phyloP scores from a whole-genome alignment of 2,329 filamentous ascomycete species.

The Fonsecaea nubica region DNA sequence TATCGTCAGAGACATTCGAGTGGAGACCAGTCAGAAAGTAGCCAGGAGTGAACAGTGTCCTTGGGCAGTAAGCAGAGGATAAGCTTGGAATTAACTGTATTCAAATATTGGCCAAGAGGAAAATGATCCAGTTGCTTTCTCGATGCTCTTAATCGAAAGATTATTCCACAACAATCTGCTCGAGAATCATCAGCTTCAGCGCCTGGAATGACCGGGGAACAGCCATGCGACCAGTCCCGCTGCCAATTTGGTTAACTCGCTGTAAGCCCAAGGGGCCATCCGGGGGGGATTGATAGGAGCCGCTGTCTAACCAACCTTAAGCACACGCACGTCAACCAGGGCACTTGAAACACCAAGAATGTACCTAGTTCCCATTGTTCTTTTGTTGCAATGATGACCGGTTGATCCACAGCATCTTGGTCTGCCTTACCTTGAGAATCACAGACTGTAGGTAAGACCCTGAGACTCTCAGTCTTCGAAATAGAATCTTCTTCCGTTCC shows the following conservation, averaged over 20 bases:
- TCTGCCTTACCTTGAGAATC: constrained; percentile 3
- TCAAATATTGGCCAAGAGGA: not conserved
- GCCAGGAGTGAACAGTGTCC: constrained; percentile 3
- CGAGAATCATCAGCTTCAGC: not conserved
- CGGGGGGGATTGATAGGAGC: constrained; percentile 7
- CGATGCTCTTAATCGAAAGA: not conserved
- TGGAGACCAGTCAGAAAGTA: constrained; percentile 24
- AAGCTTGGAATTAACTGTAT: constrained; percentile 2
- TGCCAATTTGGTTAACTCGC: constrained; percentile 8
- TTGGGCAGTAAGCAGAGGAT: constrained; percentile 19
- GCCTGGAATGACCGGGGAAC: not conserved
- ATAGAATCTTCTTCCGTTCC: constrained; percentile 10
- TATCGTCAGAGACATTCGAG: constrained; percentile 15
- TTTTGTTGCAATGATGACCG: not conserved
- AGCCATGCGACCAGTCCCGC: not conserved
- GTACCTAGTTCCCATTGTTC: not conserved
- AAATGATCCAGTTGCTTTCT: not conserved
- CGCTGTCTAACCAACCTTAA: constrained; percentile 15
- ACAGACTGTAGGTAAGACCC: not conserved
- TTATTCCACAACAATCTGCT: not conserved
- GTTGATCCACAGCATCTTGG: not conserved
- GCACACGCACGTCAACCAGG: constrained; percentile 11
- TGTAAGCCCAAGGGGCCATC: constrained; percentile 7
- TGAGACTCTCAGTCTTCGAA: not conserved
- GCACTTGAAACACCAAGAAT: not conserved